These are phyloP conservation scores for Pseudocercospora vitis DNA, from an alignment of 2,329 filamentous ascomycete genomes.

Conservation along the genomic window DNA sequence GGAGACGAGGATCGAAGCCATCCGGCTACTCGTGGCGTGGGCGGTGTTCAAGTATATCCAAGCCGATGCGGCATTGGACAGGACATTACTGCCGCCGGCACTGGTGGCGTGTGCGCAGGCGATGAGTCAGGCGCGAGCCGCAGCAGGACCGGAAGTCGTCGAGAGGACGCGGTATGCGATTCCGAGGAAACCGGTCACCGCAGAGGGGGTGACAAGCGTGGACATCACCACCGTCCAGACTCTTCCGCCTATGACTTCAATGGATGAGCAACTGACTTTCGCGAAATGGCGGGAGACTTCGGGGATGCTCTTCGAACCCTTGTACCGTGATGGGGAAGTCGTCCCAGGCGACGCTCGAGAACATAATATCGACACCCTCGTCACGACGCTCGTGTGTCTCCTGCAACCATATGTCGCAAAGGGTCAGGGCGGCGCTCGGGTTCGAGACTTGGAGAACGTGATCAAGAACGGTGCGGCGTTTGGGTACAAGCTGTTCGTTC, in stretches of 20 bases:
- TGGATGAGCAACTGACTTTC: constrained; percentile 13
- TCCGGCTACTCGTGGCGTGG: constrained; percentile 23
- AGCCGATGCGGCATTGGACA: constrained; percentile 13
- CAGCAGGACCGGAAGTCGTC: not conserved
- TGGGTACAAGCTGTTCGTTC: constrained; percentile 24
- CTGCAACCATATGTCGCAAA: constrained; percentile 20
- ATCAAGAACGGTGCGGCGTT: constrained; percentile 21
- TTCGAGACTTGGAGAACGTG: constrained; percentile 21
- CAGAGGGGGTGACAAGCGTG: not conserved
- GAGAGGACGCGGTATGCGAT: not conserved
- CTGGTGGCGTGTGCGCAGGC: constrained; percentile 19
- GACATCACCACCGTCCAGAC: not conserved
- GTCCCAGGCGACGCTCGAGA: constrained; percentile 14
- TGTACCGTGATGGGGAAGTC: constrained; percentile 13
- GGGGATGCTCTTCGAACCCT: constrained; percentile 13
- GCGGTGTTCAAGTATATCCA: constrained; percentile 16
- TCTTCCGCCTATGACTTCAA: not conserved
- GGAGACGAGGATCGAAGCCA: constrained; percentile 15
- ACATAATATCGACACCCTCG: constrained; percentile 18
- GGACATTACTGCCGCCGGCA: constrained; percentile 20
- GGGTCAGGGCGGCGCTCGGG: constrained; percentile 18
- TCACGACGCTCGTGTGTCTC: constrained; percentile 13
- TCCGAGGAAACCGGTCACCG: not conserved
- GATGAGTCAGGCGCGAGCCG: constrained; percentile 10
- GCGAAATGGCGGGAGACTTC: constrained; percentile 21